Evolutionary conservation across 75 land plant species (phyloP).

Genomic region (Cupressus sempervirens): DNA sequence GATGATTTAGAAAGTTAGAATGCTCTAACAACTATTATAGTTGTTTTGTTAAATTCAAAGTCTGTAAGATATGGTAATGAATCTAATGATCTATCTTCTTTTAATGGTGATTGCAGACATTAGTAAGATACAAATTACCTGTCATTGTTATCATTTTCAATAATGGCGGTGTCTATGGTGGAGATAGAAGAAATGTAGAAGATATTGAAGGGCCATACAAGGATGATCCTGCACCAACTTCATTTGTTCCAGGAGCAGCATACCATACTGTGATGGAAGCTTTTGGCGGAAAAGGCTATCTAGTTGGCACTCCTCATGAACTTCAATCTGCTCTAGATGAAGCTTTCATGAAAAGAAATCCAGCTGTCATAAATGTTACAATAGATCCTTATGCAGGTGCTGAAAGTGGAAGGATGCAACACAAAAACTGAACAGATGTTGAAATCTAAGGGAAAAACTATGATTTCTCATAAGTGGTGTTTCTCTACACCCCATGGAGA

Average conservation of each 20-base stretch:
- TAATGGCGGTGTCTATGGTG: conserved; percentile 98
- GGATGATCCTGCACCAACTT: conserved; percentile 96
- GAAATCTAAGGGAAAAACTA: neutral
- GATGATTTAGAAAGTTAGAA: neutral
- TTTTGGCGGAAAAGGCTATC: conserved; percentile 95
- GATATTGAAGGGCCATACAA: conserved; percentile 77
- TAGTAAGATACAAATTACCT: conserved; percentile 87
- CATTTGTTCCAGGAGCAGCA: conserved; percentile 83
- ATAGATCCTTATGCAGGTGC: conserved; percentile 96
- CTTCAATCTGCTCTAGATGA: conserved; percentile 72
- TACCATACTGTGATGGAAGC: conserved; percentile 87
- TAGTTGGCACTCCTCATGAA: conserved; percentile 72
- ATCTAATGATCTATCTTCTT: neutral
- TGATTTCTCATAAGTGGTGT: neutral
- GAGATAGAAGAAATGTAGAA: conserved; percentile 77
- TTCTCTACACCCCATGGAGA: neutral
- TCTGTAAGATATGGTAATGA: neutral
- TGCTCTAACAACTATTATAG: neutral
- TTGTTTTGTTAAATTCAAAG: neutral
- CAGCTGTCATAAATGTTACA: conserved; percentile 81
- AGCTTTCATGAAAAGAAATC: conserved; percentile 65
- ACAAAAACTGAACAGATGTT: conserved; percentile 58
- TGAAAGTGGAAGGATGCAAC: conserved; percentile 96
- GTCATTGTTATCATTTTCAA: conserved; percentile 89
- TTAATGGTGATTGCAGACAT: conserved; percentile 50